phyloP scores from a whole-genome alignment of 164 flowering plant species.

The Buxus sempervirens region DNA sequence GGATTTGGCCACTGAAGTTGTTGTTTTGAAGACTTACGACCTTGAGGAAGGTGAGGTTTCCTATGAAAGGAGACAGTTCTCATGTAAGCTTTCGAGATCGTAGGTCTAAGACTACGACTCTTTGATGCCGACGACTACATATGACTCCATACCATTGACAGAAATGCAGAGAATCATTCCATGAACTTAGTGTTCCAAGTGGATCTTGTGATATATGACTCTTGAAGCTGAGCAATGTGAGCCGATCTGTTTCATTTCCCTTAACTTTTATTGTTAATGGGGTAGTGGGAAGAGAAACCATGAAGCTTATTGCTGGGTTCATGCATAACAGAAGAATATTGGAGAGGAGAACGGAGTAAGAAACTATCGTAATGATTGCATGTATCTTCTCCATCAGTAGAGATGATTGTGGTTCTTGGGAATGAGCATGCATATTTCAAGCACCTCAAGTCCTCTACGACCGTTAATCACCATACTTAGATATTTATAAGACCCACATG shows the following conservation, averaged over 20 bases:
- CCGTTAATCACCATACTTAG: no score
- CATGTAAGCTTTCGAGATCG: background rate
- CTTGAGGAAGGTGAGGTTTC: slow-evolving; percentile 22
- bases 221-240: slow-evolving; percentile 17
- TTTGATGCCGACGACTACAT: slow-evolving; percentile 3
- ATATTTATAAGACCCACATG: no score
- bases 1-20: slow-evolving; percentile 14
- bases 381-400: no score
- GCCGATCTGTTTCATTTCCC: slow-evolving; percentile 6
- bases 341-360: no score
- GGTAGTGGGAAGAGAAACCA: no score
- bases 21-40: slow-evolving; percentile 15
- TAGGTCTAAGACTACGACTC: slow-evolving; percentile 10
- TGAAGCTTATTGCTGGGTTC: no score
- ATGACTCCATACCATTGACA: slow-evolving; percentile 24
- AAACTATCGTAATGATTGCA: no score
- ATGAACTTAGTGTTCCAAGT: background rate
- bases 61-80: slow-evolving; percentile 15
- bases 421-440: no score
- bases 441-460: no score
- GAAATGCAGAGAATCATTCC: slow-evolving; percentile 22
- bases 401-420: no score
- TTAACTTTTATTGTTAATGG: no score
- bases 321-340: no score
- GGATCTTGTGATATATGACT: slow-evolving; percentile 7